Base-by-base conservation (phyloP, 1,284 basidiomycete species). In the Fomitopsis betulina region DNA sequence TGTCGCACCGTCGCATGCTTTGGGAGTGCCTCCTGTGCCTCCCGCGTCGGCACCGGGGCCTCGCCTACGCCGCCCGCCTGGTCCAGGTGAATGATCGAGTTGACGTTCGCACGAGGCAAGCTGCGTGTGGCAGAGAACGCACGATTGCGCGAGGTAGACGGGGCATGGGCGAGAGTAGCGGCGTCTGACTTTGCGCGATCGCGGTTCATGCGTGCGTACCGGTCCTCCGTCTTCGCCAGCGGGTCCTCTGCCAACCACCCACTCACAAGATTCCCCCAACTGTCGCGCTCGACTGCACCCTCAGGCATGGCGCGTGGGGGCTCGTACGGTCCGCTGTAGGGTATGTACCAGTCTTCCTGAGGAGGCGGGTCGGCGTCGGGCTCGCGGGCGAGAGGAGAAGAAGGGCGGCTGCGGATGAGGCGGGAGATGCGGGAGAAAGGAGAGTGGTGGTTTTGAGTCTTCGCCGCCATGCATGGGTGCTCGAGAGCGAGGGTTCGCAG, bases 311-410 rank as follows among this genome's bases (percentile, higher is more conserved):
- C 59, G 27, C 65, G 68, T 10, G 80, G 81, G 17, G 72, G 66
- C 62, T 83, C 84, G 67, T 80, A 79, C 2, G 84, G 82, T 1
- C 84, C 84, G 62, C 80, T 82, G 74, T 86, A 85, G 1, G 84
- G 83, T 58, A 83, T 83, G 69, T 83, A 84, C 82, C 83, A 85
- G 56, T 84, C 78, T 25, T 82, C 79, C 6, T 79, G 72, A 23
- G 60, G 40, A 42, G 56, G 19, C 51, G 60, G 54, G 38, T 61
- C 30, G 35, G 54, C 19, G 27, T 62, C 55, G 27, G 61, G 58
- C 17, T 59, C 62, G 40, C 61, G 59, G 37, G 64, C 52, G 56
- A 59, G 56, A 5, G 69, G 64, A 23, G 68, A 63, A 39, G 66
- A 54, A 23, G 63, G 58, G 51, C 57, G 55, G 33, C 63, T 54